Base-by-base conservation (phyloP, 768 basidiomycete species). In the Mycena epipterygia region DNA sequence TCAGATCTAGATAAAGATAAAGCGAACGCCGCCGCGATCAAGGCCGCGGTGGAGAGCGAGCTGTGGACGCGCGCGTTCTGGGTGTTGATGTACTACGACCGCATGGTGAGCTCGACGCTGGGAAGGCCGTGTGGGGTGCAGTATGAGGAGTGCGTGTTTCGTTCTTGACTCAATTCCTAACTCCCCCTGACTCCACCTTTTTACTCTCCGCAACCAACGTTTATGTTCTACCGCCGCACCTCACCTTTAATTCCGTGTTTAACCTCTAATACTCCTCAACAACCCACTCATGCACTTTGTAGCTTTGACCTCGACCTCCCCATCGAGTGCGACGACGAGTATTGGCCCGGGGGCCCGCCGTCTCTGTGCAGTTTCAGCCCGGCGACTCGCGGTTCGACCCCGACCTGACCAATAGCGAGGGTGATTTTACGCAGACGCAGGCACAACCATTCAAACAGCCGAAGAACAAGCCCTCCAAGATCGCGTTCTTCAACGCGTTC, bases 31-130 rank as follows among this genome's bases (percentile, higher is more conserved):
- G n/a, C n/a, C n/a, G n/a, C n/a, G n/a, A n/a, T n/a, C n/a, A n/a
- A n/a, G n/a, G n/a, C n/a, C n/a, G n/a, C 81, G 5, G 80, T 83
- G 9, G 91, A 93, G 71, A 85, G 90, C 53, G 93, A 95, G 77
- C 84, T 92, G 27, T 93, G 91, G 89, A 93, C 92, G 75, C 87
- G 91, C 32, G 88, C 87, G 7, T 91, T 91, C 74, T 91, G 89
- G 89, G 86, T 64, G 25, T 52, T 68, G 0, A 29, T 68, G 8
- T 25, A 72, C 21, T 77, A 88, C 48, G 89, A 91, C 74, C 77
- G 89, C 52, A 64, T 81, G 21, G 75, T 84, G n/a, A 88, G 89
- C 64, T 80, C 85, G 0, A 81, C 83, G 13, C 83, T 92, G 25
- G 94, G 94, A 0, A 84, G 94, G 21, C 90, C 92, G 2, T 88